A percentile compares a stretch with the other conserved stretches of the same genome.
phyloP scores from a whole-genome alignment of 441 rosid species.

The Gossypium davidsonii region DNA sequence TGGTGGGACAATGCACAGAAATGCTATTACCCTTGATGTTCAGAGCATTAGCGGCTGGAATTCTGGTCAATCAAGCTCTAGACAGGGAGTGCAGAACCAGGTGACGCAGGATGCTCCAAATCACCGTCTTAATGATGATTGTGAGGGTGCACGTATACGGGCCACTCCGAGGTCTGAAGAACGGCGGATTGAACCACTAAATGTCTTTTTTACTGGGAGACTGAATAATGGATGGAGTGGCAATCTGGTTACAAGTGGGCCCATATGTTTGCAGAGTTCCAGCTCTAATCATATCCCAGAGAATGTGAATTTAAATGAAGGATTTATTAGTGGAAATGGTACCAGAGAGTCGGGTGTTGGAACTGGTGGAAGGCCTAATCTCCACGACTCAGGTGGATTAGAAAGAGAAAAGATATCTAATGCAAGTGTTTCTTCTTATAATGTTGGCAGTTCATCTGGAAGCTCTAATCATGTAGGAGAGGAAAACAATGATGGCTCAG shows the following conservation, averaged over 20 bases:
- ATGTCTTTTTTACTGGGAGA: slow-evolving; percentile 33
- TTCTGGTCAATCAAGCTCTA: slow-evolving; percentile 59
- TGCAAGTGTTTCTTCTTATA: slow-evolving; percentile 25
- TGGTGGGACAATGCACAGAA: slow-evolving; percentile 32
- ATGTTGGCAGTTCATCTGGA: slow-evolving; percentile 48
- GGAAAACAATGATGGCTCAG: slow-evolving; percentile 41
- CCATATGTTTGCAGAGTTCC: slow-evolving; percentile 41
- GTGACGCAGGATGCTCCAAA: slow-evolving; percentile 8
- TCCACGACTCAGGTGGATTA: slow-evolving; percentile 22
- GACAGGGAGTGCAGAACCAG: slow-evolving; percentile 37
- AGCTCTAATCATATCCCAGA: slow-evolving; percentile 36
- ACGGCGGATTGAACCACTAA: slow-evolving; percentile 36
- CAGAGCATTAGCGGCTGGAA: slow-evolving; percentile 47
- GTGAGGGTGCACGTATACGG: slow-evolving; percentile 21
- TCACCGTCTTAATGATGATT: slow-evolving; percentile 27
- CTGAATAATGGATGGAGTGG: slow-evolving; percentile 24
- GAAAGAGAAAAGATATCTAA: slow-evolving; percentile 30
- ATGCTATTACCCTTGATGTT: slow-evolving; percentile 30
- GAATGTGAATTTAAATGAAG: slow-evolving; percentile 31
- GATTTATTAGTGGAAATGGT: slow-evolving; percentile 34
- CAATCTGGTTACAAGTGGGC: slow-evolving; percentile 38
- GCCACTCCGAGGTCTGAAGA: slow-evolving; percentile 43
- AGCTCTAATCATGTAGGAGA: slow-evolving; percentile 45
- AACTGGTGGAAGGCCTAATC: slow-evolving; percentile 19
- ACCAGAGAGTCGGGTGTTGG: slow-evolving; percentile 30